Conservation (phyloP, 1,139 yeast genomes). For the Magnusiomyces paraingens region DNA sequence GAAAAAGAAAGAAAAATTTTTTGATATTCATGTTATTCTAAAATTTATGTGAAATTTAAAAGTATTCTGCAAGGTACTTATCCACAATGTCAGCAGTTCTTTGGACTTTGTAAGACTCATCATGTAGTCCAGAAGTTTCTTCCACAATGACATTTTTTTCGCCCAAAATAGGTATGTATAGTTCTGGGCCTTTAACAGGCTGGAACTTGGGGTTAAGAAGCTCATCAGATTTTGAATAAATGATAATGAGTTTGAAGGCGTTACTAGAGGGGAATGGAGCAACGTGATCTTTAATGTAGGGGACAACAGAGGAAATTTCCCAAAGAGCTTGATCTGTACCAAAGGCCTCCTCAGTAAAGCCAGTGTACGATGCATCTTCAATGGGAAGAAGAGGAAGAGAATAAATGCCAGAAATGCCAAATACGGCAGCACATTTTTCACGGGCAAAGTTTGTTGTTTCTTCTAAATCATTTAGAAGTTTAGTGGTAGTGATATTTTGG, state of each 20-base stretch:
- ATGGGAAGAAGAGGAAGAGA: conserved; percentile 37
- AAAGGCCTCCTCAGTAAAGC: conserved; percentile 44
- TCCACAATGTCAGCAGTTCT: conserved; percentile 6
- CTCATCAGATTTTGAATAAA: conserved; percentile 38
- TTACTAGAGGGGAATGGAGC: conserved; percentile 5
- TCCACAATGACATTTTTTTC: conserved; percentile 9
- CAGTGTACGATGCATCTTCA: conserved; percentile 42
- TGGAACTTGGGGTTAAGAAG: conserved; percentile 30
- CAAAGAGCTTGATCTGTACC: conserved; percentile 24
- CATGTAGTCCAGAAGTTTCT: conserved; percentile 20
- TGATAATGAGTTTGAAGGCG: conserved; percentile 23
- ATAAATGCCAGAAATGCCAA: conserved; percentile 49
- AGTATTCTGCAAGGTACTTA: conserved; percentile 1
- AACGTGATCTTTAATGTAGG: conserved; percentile 1
- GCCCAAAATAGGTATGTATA: conserved; percentile 22
- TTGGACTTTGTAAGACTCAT: conserved; percentile 6
- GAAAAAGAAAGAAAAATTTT: too few relatives aligned
- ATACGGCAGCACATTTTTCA: conserved; percentile 22
- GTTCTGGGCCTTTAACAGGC: conserved; percentile 25
- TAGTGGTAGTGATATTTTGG: background rate
- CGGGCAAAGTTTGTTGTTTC: conserved; percentile 1
- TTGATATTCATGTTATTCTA: too few relatives aligned
- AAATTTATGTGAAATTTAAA: too few relatives aligned
- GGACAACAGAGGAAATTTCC: conserved; percentile 3
- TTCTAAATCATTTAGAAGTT: background rate